Evolutionary conservation across 768 basidiomycete genomes (phyloP), one percentile per base, ranked within the genome.

Genomic region (Boletus rubroflammeus): DNA sequence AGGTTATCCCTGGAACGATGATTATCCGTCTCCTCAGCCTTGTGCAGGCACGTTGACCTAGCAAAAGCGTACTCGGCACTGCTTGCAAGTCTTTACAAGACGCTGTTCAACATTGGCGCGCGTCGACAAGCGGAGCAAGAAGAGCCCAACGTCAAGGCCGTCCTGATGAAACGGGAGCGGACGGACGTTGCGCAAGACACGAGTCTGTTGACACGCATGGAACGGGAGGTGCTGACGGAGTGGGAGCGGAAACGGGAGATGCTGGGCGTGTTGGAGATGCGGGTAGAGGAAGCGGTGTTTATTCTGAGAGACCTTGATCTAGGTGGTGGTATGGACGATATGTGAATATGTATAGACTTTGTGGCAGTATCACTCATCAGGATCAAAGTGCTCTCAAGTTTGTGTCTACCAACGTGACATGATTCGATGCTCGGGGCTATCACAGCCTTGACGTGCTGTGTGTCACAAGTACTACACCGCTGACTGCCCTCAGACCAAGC

Each of bases 261-360:
- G 73, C 61, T 98, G 68, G 80, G 80, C 7, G 80, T 92, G 43
- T 76, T 97, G 39, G 90, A 94, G 76, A 81, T 81, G 79, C 81
- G 95, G 29, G 85, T 92, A 17, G 94, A 98, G 62, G 84, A 93
- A 69, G 84, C 86, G 51, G 83, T 97, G 35, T 97, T 98, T 68
- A 84, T 98, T 54, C 71, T 98, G 48, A 83, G 87, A 67, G 94
- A 98, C 70, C 77, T 97, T 40, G 79, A 76, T 58, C 67, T 75
- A 34, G 67, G 80, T 46, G 76, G 77, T 63, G 71, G 71, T 38
- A 59, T 71, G 61, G 81, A 84, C 45, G 82, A 86, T 67, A 13
- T 26, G 38, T 70, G 57, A 65, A 35, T 11, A 25, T n/a, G n/a
- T 13, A 15, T 15, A 15, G 6, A n/a, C 10, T n/a, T n/a, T n/a